Evolutionary conservation across 2,329 filamentous ascomycete species (phyloP).

Genomic region (Calonectria leucothoes): DNA sequence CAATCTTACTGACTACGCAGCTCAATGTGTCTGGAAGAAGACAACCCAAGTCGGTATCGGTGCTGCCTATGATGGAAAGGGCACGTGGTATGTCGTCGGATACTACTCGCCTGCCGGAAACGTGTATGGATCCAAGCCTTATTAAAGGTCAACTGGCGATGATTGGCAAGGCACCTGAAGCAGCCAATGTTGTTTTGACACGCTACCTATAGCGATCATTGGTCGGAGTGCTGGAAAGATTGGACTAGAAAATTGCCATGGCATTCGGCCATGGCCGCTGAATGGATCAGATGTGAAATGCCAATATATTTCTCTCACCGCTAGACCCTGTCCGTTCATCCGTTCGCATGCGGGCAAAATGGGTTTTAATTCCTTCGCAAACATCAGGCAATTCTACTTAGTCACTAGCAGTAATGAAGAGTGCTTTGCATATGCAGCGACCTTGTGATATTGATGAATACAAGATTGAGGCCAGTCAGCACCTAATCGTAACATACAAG

Average conservation of each 20-base stretch:
- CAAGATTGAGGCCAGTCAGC: not conserved
- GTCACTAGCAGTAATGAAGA: too few relatives aligned
- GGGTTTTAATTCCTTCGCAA: not conserved
- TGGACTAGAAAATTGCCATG: not conserved
- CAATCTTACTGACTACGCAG: not conserved
- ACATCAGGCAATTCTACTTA: too few relatives aligned
- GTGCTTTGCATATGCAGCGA: too few relatives aligned
- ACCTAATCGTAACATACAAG: not conserved
- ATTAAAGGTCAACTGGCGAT: not conserved
- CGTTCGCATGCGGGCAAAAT: too few relatives aligned
- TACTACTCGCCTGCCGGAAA: not conserved
- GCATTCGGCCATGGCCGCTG: rapidly evolving
- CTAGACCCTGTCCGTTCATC: too few relatives aligned
- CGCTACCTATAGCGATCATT: too few relatives aligned
- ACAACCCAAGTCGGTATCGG: not conserved
- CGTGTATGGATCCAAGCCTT: not conserved
- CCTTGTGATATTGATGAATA: too few relatives aligned
- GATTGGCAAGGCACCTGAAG: not conserved
- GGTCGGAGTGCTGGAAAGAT: not conserved
- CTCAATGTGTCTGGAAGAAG: not conserved
- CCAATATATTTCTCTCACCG: not conserved
- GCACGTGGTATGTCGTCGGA: not conserved
- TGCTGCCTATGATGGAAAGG: not conserved
- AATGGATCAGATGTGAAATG: not conserved
- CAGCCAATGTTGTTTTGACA: not conserved